A percentile compares a stretch with the other conserved stretches of the same genome.
These are phyloP conservation scores for Heterobasidion occidentale DNA, from an alignment of 1,284 basidiomycete genomes.

Conservation along the genomic window DNA sequence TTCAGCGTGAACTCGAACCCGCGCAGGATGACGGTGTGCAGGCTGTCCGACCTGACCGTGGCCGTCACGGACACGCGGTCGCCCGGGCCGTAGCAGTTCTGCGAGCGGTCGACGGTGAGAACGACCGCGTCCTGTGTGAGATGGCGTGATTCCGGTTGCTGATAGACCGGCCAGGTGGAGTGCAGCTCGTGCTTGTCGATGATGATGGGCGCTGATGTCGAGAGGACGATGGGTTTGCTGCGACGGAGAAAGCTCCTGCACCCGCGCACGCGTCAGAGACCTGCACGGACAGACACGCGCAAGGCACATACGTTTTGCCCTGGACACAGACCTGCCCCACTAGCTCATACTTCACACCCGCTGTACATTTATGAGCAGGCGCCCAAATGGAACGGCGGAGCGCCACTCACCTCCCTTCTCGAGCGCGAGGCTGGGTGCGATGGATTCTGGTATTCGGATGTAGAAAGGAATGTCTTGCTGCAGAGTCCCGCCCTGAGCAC, in stretches of 20 bases:
- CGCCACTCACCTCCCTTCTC: conserved; percentile 51
- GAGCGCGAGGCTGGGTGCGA: conserved; percentile 74
- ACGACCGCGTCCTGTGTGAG: conserved; percentile 57
- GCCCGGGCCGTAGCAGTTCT: conserved; percentile 76
- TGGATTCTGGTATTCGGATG: conserved; percentile 79
- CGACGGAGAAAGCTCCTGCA: conserved; percentile 69
- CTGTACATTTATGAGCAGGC: conserved; percentile 25
- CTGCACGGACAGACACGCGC: background rate
- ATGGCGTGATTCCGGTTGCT: conserved; percentile 69
- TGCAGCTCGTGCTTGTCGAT: conserved; percentile 89
- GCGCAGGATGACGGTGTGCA: conserved; percentile 58
- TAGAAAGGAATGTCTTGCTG: conserved; percentile 74
- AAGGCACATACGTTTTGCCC: conserved; percentile 59
- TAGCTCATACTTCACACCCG: conserved; percentile 79
- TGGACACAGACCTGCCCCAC: conserved; percentile 77
- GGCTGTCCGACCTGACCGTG: conserved; percentile 60
- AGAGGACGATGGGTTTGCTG: conserved; percentile 50
- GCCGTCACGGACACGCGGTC: conserved; percentile 72
- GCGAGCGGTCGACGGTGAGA: conserved; percentile 66
- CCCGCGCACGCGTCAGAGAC: background rate
- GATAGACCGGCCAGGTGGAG: conserved; percentile 84
- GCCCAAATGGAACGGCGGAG: background rate
- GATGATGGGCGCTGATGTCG: conserved; percentile 57
- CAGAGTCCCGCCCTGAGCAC: background rate
- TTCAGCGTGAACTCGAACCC: conserved; percentile 75